Evolutionary conservation across 306 rosid species (phyloP).

Genomic region (Trichosanthes truncata): DNA sequence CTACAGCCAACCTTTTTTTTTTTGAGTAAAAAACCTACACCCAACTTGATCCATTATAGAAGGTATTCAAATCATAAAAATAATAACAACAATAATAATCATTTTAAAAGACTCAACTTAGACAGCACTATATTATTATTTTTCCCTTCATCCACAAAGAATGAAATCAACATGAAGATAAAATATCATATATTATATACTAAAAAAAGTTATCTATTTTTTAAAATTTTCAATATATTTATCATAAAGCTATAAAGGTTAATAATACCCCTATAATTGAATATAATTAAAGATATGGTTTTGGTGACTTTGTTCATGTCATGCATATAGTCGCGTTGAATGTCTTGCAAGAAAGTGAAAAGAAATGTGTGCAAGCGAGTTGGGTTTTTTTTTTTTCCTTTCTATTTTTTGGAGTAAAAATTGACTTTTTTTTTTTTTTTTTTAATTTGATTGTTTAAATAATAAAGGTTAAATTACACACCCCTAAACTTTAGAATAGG

Average conservation of each 20-base stretch:
- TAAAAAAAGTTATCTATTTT: not conserved
- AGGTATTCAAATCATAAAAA: not conserved
- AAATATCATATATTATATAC: not conserved
- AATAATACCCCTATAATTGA: not conserved
- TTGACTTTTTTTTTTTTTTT: too few relatives aligned
- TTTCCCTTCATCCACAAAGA: not conserved
- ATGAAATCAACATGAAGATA: not conserved
- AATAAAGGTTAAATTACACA: too few relatives aligned
- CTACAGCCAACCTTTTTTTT: not conserved
- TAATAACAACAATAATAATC: not conserved
- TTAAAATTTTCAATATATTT: not conserved
- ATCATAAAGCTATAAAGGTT: not conserved
- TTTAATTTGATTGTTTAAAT: too few relatives aligned
- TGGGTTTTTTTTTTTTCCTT: too few relatives aligned
- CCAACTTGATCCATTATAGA: not conserved
- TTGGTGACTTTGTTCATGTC: not conserved
- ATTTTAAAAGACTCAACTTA: not conserved
- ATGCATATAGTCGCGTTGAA: not conserved
- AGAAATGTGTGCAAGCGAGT: not conserved
- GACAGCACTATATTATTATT: not conserved
- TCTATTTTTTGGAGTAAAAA: too few relatives aligned
- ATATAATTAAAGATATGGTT: not conserved
- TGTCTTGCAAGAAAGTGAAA: not conserved
- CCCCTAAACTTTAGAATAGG: too few relatives aligned
- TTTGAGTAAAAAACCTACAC: too few relatives aligned